Evolutionary conservation across 306 rosid species (phyloP).

Genomic region (Vigna reflexopilosa): DNA sequence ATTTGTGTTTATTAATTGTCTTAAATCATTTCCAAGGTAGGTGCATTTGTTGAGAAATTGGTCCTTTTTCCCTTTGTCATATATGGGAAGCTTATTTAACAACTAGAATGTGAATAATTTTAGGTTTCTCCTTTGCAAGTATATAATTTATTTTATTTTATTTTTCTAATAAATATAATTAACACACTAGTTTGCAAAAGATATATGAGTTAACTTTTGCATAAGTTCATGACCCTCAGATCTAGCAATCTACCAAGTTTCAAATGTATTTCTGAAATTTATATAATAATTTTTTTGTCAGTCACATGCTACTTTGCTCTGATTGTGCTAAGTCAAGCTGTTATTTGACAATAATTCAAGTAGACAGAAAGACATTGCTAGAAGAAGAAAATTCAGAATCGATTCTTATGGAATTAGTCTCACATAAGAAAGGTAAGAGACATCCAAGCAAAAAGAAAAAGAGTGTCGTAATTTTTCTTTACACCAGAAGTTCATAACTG

Average conservation of each 20-base stretch:
- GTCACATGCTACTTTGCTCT: neutral
- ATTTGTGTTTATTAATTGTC: neutral
- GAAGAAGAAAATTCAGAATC: neutral
- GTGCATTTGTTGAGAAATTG: neutral
- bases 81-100: neutral
- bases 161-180: neutral
- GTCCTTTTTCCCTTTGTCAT: neutral
- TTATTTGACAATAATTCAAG: slow-evolving; percentile 4
- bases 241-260: neutral
- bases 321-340: neutral
- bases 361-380: neutral
- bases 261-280: neutral
- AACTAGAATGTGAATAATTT: neutral
- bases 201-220: neutral
- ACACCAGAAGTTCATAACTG: neutral
- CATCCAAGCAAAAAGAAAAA: too few species aligned
- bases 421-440: neutral
- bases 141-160: neutral
- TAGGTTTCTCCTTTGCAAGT: neutral
- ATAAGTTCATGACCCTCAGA: neutral
- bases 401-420: neutral
- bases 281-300: neutral
- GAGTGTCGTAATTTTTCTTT: neutral
- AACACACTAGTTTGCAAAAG: neutral
- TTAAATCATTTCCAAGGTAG: neutral